Percentiles rank a stretch among this genome's conserved stretches.
phyloP scores from a whole-genome alignment of 2,329 filamentous ascomycete species.

The Pleurostoma richardsiae region DNA sequence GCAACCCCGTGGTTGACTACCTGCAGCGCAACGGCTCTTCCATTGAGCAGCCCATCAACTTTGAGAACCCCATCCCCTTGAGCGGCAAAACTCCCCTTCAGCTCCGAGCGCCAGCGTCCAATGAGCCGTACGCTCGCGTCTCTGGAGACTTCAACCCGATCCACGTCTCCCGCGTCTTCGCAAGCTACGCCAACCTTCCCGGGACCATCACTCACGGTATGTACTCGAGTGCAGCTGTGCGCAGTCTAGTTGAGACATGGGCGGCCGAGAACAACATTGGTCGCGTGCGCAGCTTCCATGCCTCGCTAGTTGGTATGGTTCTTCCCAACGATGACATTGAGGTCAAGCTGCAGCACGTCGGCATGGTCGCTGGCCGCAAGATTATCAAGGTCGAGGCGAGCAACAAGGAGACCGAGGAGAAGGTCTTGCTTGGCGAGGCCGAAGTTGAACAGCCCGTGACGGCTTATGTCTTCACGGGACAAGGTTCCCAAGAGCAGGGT shows the following conservation, averaged over 20 bases:
- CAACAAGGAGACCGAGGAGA: constrained; percentile 95
- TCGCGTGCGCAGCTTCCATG: constrained; percentile 95
- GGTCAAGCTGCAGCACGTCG: constrained; percentile 92
- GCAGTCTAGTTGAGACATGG: constrained; percentile 96
- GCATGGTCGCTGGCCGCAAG: constrained; percentile 97
- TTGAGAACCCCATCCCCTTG: constrained; percentile 94
- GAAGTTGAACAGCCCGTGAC: constrained; percentile 97
- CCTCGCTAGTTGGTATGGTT: constrained; percentile 96
- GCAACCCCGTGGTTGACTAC: constrained; percentile 96
- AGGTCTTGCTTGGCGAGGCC: constrained; percentile 90
- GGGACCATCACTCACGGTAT: constrained; percentile 99
- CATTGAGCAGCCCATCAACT: constrained; percentile 93
- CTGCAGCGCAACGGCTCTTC: constrained; percentile 85
- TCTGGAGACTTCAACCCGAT: constrained; percentile 99
- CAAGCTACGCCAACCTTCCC: constrained; percentile 89
- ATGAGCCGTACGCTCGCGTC: constrained; percentile 96
- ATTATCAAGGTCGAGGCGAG: constrained; percentile 98
- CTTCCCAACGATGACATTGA: constrained; percentile 92
- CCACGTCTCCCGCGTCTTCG: constrained; percentile 95
- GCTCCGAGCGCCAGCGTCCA: constrained; percentile 87
- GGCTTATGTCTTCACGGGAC: constrained; percentile 95
- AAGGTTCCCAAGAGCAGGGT: constrained; percentile 96
- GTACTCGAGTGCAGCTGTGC: constrained; percentile 96
- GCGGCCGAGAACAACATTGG: constrained; percentile 98
- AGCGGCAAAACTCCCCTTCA: constrained; percentile 86